These are phyloP conservation scores for Sesbania bispinosa DNA, from an alignment of 306 rosid species.

Conservation along the genomic window DNA sequence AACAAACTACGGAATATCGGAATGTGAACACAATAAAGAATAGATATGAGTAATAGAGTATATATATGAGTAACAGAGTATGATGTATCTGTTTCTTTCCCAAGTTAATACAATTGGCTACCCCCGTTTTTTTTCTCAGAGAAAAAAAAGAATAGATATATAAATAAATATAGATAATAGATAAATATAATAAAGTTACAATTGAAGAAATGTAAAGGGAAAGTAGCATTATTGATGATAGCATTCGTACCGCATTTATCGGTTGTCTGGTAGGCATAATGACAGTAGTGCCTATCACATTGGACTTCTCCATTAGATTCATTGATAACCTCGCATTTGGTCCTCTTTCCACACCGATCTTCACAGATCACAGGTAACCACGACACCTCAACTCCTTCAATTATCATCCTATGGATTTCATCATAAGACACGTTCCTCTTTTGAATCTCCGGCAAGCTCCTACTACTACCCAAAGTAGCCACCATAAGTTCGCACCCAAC, in stretches of 20 bases:
- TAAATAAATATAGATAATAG: too few relatives aligned
- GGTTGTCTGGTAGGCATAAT: conserved; percentile 30
- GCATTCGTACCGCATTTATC: conserved; percentile 14
- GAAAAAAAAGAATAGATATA: too few relatives aligned
- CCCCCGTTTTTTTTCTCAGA: too few relatives aligned
- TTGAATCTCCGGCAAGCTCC: not conserved
- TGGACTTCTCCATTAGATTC: conserved; percentile 4
- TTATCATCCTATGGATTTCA: not conserved
- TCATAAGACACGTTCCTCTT: not conserved
- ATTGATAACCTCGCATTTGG: not conserved
- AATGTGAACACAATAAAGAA: too few relatives aligned
- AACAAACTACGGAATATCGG: too few relatives aligned
- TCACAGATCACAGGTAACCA: conserved; percentile 27
- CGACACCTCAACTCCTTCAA: conserved; percentile 1
- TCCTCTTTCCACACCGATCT: not conserved
- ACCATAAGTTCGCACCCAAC: conserved; percentile 24
- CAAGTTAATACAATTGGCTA: too few relatives aligned
- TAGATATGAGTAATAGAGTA: too few relatives aligned
- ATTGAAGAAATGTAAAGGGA: not conserved
- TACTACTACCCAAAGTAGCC: not conserved
- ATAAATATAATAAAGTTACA: not conserved
- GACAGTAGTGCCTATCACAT: conserved; percentile 19
- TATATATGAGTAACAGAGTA: too few relatives aligned
- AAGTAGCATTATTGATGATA: not conserved
- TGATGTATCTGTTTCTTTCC: too few relatives aligned